Base-by-base conservation (phyloP, 495 filamentous ascomycete genomes). In the Ramalina intermedia region DNA sequence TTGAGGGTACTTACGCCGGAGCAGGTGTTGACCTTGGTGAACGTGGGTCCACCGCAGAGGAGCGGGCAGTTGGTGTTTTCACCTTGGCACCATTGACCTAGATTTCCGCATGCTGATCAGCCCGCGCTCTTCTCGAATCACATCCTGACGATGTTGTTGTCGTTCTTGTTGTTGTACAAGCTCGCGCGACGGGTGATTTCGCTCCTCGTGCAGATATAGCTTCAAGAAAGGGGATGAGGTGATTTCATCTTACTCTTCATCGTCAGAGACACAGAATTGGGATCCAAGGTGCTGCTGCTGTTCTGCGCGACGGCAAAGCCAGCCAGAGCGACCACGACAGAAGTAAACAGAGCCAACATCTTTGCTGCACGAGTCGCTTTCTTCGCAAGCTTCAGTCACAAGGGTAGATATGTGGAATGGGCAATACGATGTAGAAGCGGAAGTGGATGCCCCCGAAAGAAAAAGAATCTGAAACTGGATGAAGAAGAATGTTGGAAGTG, bases 41-140 rank as follows among this genome's bases (percentile, higher is more conserved):
- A 45, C 13, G 7, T 60, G 21, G 51, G 52, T 53, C 66, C 63
- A 46, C 64, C 58, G 58, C 71, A 75, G 45, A 75, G 63, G 8
- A 57, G 46, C 6, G 70, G 71, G 61, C 71, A 75, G 20, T 61
- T 58, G 57, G 69, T 70, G 23, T 59, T 62, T 60, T 75, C 60
- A 35, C 59, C 68, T 23, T 47, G 50, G 57, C 71, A 75, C 69
- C 69, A 75, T 40, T 61, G 50, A 50, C 50, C 71, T 74, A 41
- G 5, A 21, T 37, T 37, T 42, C 8, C 48, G 6, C 23, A 24
- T 4, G 3, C 23, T 24, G 3, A 48, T 59, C 45, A 58, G 43
- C 37, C 37, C 13, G 0, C 29, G 29, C 2, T 33, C 12, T 33
- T 7, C 29, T 11, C 12, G 8, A 9, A 33, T 13, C 2, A 9